A percentile compares a stretch with the other conserved stretches of the same genome.
These are phyloP conservation scores for Nakataea oryzae DNA, from an alignment of 2,329 filamentous ascomycete genomes.

Conservation along the genomic window DNA sequence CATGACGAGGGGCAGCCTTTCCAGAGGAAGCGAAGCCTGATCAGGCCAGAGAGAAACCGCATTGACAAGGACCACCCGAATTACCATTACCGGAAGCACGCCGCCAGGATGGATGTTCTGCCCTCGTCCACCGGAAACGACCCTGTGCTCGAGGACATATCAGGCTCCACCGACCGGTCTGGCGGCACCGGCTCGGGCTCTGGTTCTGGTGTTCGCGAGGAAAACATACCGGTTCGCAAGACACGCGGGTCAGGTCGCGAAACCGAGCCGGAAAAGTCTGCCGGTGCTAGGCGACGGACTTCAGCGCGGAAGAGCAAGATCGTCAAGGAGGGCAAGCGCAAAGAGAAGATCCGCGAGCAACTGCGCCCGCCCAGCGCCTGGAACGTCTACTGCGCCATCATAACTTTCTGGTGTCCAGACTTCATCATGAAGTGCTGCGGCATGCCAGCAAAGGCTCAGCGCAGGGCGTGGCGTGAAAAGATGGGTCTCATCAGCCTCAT, in stretches of 20 bases:
- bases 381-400: constrained; percentile 87
- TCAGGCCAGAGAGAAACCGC: constrained; percentile 78
- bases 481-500: constrained; percentile 96
- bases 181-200: not conserved
- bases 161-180: constrained; percentile 44
- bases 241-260: constrained; percentile 19
- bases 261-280: constrained; percentile 26
- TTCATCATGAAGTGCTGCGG: constrained; percentile 78
- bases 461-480: constrained; percentile 94
- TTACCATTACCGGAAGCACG: constrained; percentile 92
- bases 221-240: constrained; percentile 19
- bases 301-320: constrained; percentile 46
- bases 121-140: constrained; percentile 92
- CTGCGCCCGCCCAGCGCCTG: constrained; percentile 77
- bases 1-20: constrained; percentile 22
- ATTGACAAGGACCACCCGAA: constrained; percentile 85
- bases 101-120: constrained; percentile 80
- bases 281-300: constrained; percentile 19
- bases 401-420: constrained; percentile 92
- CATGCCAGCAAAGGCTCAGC: constrained; percentile 74
- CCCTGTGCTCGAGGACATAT: constrained; percentile 70
- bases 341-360: constrained; percentile 48
- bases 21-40: constrained; percentile 72
- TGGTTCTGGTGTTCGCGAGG: constrained; percentile 9
- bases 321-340: constrained; percentile 42